phyloP scores from a whole-genome alignment of 768 basidiomycete species.

The Boletus subcaerulescens region DNA sequence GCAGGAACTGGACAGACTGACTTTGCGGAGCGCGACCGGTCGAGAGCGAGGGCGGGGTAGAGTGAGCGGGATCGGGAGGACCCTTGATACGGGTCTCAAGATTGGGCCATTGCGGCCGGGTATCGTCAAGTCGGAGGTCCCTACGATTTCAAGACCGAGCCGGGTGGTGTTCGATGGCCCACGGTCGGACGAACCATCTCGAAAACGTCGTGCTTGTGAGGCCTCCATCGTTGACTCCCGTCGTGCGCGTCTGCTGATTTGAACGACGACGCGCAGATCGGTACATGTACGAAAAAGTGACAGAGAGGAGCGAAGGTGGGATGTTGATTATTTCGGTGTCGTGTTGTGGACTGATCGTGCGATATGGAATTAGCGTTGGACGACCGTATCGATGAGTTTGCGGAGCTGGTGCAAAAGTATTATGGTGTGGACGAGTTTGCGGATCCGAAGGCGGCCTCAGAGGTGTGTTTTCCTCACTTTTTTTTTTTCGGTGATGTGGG shows the following conservation, averaged over 20 bases:
- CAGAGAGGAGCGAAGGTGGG: constrained; percentile 77
- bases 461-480: constrained; percentile 34
- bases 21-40: constrained; percentile 20
- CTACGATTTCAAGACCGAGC: constrained; percentile 24
- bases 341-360: background rate
- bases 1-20: constrained; percentile 33
- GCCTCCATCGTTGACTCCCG: background rate
- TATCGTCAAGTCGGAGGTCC: constrained; percentile 18
- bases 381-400: constrained; percentile 82
- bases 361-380: constrained; percentile 60
- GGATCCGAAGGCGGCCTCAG: constrained; percentile 64
- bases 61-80: background rate
- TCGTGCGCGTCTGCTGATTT: background rate
- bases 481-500: background rate
- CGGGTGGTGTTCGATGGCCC: constrained; percentile 32
- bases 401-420: constrained; percentile 63
- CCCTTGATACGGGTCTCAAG: constrained; percentile 17
- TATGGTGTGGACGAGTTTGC: constrained; percentile 73
- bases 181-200: constrained; percentile 27
- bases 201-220: constrained; percentile 58
- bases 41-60: constrained; percentile 12
- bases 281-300: constrained; percentile 93
- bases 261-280: constrained; percentile 47
- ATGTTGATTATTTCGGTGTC: constrained; percentile 5
- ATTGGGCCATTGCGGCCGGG: constrained; percentile 4